Conservation (phyloP, 1,284 basidiomycete genomes). For the Malassezia caprae region DNA sequence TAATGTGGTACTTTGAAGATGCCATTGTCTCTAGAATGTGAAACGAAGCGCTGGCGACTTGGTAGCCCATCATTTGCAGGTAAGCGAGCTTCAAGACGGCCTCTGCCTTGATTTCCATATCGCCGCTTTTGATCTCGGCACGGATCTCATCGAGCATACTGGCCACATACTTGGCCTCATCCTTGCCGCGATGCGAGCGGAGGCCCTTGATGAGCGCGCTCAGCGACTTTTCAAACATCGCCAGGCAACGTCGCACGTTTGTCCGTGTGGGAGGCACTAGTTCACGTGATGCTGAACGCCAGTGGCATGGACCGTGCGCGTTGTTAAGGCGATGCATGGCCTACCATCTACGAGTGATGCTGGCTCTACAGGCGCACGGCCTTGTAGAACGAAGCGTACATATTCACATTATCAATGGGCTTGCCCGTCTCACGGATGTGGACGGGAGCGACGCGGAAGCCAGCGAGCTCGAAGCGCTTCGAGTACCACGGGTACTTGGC, state of each 20-base stretch:
- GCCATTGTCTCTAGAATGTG: slow-evolving; percentile 98
- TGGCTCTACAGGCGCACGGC: slow-evolving; percentile 35
- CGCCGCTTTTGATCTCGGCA: slow-evolving; percentile 78
- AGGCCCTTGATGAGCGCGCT: slow-evolving; percentile 46
- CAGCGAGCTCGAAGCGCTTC: slow-evolving; percentile 54
- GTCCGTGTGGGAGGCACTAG: not conserved
- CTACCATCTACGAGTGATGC: not conserved
- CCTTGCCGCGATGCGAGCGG: slow-evolving; percentile 47
- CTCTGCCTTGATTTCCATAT: slow-evolving; percentile 91
- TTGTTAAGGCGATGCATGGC: not conserved
- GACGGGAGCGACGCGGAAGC: slow-evolving; percentile 38
- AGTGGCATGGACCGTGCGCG: not conserved
- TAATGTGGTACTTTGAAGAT: slow-evolving; percentile 76
- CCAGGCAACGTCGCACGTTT: not conserved
- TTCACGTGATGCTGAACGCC: not conserved
- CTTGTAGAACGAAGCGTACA: slow-evolving; percentile 52
- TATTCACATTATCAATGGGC: slow-evolving; percentile 59
- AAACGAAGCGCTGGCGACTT: slow-evolving; percentile 51
- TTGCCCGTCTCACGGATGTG: slow-evolving; percentile 45
- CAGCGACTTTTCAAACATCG: slow-evolving; percentile 46
- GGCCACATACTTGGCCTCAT: slow-evolving; percentile 50
- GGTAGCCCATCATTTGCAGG: slow-evolving; percentile 76
- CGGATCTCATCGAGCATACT: slow-evolving; percentile 62
- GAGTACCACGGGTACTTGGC: slow-evolving; percentile 66
- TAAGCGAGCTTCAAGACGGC: slow-evolving; percentile 94